Evolutionary conservation across 176 grass and related monocot species (phyloP), one percentile per base, ranked within the genome.

Genomic region (Carex kokanica): DNA sequence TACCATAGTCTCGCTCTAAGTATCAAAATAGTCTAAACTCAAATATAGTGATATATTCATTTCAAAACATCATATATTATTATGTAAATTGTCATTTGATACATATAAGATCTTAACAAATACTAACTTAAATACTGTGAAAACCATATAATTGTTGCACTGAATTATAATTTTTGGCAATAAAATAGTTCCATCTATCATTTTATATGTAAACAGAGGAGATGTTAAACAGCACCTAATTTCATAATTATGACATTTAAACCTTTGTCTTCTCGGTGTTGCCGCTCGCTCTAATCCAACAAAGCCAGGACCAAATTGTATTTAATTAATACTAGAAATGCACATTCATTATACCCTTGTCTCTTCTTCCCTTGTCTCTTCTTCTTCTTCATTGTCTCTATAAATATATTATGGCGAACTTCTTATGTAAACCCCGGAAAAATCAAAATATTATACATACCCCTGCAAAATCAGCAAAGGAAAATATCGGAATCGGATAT

Each of bases 241-340:
- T 51, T 67, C 3, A 20, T 53, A 77, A 82, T 61, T 51, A 54
- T 82, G 80, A 82, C 60, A 67, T 82, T 82, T 68, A 82, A 82
- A 82, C 80, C 23, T 49, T 51, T 82, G 80, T 82, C 80, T 82
- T 82, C 21, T 6, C 60, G 5, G 40, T 82, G 23, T 66, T 18
- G 24, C 49, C 24, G 13, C 80, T 75, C 12, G 14, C 71, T 53
- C 41, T 24, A 54, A 82, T 53, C 61, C 80, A 58, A 64, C 32
- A 67, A 53, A 14, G 24, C 41, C 41, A 67, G 7, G 14, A 52
- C 80, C 60, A 82, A 71, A 16, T 53, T 53, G 71, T 17, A 27
- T 53, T 74, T 74, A 24, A 52, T 74, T 74, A 74, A 27, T 27
- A 41, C 43, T 70, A 70, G 8, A 70, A 70, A 70, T 20, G 14